Conservation (phyloP, 495 filamentous ascomycete species). For the Beverwykella pulmonaria region DNA sequence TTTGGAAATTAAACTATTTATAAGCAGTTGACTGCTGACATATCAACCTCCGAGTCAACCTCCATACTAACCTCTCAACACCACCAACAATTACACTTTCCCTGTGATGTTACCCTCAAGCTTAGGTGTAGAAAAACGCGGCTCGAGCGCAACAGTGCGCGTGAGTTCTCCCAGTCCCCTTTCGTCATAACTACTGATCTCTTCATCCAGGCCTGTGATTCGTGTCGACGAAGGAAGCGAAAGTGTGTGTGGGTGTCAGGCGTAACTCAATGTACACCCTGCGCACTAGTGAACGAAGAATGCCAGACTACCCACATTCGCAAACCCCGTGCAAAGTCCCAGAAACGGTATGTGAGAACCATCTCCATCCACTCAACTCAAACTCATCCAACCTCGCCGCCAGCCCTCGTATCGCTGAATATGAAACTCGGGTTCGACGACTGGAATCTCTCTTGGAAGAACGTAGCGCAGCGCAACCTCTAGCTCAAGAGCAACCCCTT, state of each 20-base stretch:
- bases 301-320: conserved; percentile 25
- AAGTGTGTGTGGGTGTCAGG: conserved; percentile 14
- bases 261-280: conserved; percentile 6
- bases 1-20: too few relatives aligned
- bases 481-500: not conserved
- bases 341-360: conserved; percentile 12
- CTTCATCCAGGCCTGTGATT: conserved; percentile 29
- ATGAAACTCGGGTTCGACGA: conserved; percentile 22
- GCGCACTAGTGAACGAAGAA: conserved; percentile 10
- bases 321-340: conserved; percentile 20
- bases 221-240: conserved; percentile 23
- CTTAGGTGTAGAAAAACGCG: conserved; percentile 25
- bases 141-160: conserved; percentile 9
- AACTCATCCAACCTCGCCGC: not conserved
- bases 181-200: not conserved
- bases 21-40: too few relatives aligned
- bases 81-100: too few relatives aligned
- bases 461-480: conserved; percentile 16
- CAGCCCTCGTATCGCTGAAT: conserved; percentile 24
- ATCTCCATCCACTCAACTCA: not conserved
- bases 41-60: too few relatives aligned
- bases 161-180: not conserved
- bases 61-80: too few relatives aligned
- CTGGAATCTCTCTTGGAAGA: conserved; percentile 24
- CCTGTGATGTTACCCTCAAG: too few relatives aligned